Evolutionary conservation across 2,329 filamentous ascomycete genomes (phyloP).

Genomic region (Exophiala alcalophila): DNA sequence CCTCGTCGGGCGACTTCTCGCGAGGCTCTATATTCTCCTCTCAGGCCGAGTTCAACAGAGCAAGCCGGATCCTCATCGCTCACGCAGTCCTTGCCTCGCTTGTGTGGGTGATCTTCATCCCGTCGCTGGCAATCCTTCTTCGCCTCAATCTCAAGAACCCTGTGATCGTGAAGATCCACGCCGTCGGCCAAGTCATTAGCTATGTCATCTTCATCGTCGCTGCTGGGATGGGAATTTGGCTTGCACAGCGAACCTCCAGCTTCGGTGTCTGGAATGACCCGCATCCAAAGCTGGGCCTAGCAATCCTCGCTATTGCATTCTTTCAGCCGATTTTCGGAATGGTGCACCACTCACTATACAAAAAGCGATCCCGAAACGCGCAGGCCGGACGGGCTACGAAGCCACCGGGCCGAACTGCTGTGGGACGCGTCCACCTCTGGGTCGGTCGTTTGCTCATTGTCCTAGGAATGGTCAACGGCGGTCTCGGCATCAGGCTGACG

Average conservation of each 20-base stretch:
- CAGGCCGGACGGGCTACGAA: conserved; percentile 19
- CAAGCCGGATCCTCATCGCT: conserved; percentile 25
- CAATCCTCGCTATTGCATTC: conserved; percentile 32
- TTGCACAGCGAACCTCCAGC: conserved; percentile 29
- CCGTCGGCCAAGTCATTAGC: conserved; percentile 31
- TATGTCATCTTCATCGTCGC: conserved; percentile 34
- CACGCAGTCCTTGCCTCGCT: conserved; percentile 33
- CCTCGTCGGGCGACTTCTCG: conserved; percentile 5
- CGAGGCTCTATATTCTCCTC: conserved; percentile 13
- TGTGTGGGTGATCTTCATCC: conserved; percentile 33
- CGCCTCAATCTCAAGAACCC: conserved; percentile 28
- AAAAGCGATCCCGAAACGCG: conserved; percentile 19
- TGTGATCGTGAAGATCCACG: conserved; percentile 31
- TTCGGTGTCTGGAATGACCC: conserved; percentile 30
- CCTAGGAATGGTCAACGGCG: conserved; percentile 57
- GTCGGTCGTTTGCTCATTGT: conserved; percentile 51
- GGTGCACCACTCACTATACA: conserved; percentile 33
- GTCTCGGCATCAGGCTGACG: conserved; percentile 51
- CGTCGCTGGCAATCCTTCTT: conserved; percentile 31
- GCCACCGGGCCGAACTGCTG: conserved; percentile 23
- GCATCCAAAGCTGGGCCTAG: conserved; percentile 33
- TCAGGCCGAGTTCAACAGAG: conserved; percentile 14
- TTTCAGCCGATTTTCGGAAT: conserved; percentile 34
- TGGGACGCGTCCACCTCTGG: conserved; percentile 50
- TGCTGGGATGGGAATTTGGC: conserved; percentile 33